phyloP scores from a whole-genome alignment of 495 filamentous ascomycete genomes.

The Aspergillus hancockii region DNA sequence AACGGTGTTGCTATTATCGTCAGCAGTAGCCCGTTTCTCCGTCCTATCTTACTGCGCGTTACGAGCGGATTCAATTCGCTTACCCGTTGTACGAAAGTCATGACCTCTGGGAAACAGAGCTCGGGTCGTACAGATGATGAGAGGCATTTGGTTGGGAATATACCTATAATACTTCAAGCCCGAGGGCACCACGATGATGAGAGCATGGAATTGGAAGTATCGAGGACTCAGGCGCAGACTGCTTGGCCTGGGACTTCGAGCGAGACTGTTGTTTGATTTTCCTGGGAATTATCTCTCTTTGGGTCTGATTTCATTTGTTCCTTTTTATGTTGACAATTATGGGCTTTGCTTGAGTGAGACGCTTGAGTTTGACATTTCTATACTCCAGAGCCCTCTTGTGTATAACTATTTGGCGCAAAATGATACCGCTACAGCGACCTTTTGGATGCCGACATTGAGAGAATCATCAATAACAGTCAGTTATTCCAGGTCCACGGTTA shows the following conservation, averaged over 20 bases:
- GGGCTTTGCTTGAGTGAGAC: no score
- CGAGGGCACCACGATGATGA: neutral
- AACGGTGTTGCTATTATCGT: neutral
- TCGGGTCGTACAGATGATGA: neutral
- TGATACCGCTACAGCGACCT: no score
- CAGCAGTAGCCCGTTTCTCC: neutral
- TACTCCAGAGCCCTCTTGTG: no score
- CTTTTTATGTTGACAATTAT: neutral
- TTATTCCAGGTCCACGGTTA: no score
- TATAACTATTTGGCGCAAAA: no score
- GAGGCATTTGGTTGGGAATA: neutral
- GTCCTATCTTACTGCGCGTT: neutral
- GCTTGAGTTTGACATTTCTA: no score
- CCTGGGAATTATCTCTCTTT: neutral
- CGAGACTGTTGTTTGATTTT: neutral
- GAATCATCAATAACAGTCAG: no score
- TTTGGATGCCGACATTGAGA: no score
- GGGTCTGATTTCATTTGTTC: neutral
- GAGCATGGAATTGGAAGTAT: neutral
- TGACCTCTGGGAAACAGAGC: neutral
- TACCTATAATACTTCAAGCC: neutral
- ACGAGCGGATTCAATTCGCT: neutral
- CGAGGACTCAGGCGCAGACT: neutral
- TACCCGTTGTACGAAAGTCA: neutral
- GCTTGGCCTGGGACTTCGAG: neutral